Percentiles rank a stretch among this genome's conserved stretches.
Conservation (phyloP, 1,284 basidiomycete genomes). For the Cerrena zonata region DNA sequence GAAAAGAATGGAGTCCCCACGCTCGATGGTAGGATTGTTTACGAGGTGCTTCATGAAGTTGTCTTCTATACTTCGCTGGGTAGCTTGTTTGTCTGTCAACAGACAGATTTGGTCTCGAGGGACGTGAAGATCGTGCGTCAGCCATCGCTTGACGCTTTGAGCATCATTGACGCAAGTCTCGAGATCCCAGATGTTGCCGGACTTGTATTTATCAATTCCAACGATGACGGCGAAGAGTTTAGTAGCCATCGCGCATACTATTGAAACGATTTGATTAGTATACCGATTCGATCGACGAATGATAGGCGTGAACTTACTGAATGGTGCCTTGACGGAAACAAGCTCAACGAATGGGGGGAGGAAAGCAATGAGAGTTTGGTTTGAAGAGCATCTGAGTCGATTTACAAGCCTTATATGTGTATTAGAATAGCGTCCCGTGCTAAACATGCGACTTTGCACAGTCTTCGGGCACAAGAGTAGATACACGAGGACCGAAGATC, state of each 20-base stretch:
- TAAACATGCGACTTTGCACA: neutral
- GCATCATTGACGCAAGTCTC: constrained; percentile 59
- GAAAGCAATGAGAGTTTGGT: neutral
- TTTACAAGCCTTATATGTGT: neutral
- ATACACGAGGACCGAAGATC: constrained; percentile 4
- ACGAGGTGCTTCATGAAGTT: constrained; percentile 53
- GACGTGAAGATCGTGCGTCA: constrained; percentile 48
- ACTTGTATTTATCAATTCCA: constrained; percentile 61
- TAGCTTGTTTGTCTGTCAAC: constrained; percentile 52
- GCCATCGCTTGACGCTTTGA: constrained; percentile 48
- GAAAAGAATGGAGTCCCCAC: constrained; percentile 56
- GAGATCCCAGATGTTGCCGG: constrained; percentile 58
- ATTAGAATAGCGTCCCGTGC: neutral
- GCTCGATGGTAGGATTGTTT: constrained; percentile 51
- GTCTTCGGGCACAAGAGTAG: neutral
- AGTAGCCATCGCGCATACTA: constrained; percentile 31
- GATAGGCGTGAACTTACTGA: neutral
- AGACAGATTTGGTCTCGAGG: constrained; percentile 52
- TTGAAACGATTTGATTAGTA: neutral
- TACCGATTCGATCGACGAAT: neutral
- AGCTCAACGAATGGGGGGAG: neutral
- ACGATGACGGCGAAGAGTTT: constrained; percentile 58
- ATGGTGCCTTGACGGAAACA: neutral
- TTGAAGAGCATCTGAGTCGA: neutral
- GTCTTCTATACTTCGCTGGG: constrained; percentile 54